Evolutionary conservation across 805 yeast genomes (phyloP), one percentile per base, ranked within the genome.

Genomic region (Spathaspora girioi): DNA sequence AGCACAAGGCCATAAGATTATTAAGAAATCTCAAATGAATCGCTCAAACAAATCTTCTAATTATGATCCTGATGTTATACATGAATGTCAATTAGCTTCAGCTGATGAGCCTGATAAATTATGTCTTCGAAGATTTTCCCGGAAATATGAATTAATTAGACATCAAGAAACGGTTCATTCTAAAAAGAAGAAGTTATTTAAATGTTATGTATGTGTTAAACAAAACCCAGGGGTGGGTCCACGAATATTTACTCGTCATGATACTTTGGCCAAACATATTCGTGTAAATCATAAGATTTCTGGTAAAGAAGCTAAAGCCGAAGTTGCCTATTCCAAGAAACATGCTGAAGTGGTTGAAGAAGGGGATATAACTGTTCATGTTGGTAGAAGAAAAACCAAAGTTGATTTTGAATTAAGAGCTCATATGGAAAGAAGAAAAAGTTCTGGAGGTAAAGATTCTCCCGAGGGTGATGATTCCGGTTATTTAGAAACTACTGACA

Each of bases 81-180:
- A 75, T 54, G 79, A 75, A 56, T 75, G 79, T 57, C 78, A 71
- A 53, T 62, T 75, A 35, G 73, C 78, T 3, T 70, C 76, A 1
- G 70, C 77, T 5, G 79, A 73, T 48, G 77, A 71, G 45, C 73
- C 76, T 3, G 62, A 65, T 38, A 67, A 67, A 54, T 54, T 70
- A 47, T 75, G 79, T 52, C 61, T 72, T 54, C 69, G 79, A 45
- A 60, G 78, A 27, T 75, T 75, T 54, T 71, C 77, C 19, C 61
- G 79, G 48, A 96, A 97, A 17, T 93, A 93, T 65, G 99, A 93
- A 72, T 76, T 93, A 62, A 87, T 92, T 23, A 82, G 99, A 60
- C 99, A 93, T 68, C 97, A 93, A 68, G 96, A 93, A 62, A 94
- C 98, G 0, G 92, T 93, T 50, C 99, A 93, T 67, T 94, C 97